These are phyloP conservation scores for Clitoria ternatea DNA, from an alignment of 306 rosid genomes.

Conservation along the genomic window DNA sequence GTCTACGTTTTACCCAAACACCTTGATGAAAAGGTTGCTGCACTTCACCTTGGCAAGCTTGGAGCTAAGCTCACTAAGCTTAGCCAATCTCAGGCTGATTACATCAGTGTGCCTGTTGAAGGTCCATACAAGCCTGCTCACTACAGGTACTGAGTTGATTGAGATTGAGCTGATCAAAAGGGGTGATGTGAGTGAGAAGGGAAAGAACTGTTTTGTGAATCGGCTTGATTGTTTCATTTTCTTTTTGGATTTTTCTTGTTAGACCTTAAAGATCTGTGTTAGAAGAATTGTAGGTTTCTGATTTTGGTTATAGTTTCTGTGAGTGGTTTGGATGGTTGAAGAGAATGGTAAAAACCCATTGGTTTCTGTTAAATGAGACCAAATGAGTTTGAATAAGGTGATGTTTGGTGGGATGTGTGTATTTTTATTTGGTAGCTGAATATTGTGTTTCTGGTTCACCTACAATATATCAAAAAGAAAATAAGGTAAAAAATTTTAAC, in stretches of 20 bases:
- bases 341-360: slow-evolving; percentile 6
- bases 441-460: slow-evolving; percentile 19
- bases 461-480: slow-evolving; percentile 3
- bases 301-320: slow-evolving; percentile 20
- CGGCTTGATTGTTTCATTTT: slow-evolving; percentile 23
- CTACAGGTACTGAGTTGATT: slow-evolving; percentile 86
- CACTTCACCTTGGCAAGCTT: slow-evolving; percentile 93
- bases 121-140: slow-evolving; percentile 96
- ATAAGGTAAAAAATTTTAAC: not conserved
- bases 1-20: slow-evolving; percentile 93
- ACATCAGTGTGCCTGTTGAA: slow-evolving; percentile 82
- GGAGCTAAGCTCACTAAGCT: slow-evolving; percentile 97
- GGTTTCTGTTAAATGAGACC: slow-evolving; percentile 47
- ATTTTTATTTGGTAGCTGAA: not conserved
- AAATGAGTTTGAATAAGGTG: slow-evolving; percentile 44
- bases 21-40: slow-evolving; percentile 98
- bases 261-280: not conserved
- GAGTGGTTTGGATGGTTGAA: slow-evolving; percentile 16
- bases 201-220: not conserved
- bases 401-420: slow-evolving; percentile 38
- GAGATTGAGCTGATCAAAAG: slow-evolving; percentile 20
- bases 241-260: not conserved
- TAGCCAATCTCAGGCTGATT: slow-evolving; percentile 70
- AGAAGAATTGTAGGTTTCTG: slow-evolving; percentile 30
- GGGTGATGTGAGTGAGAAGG: not conserved